Evolutionary conservation across 2,329 filamentous ascomycete species (phyloP).

Genomic region (Trichoderma hamatum): DNA sequence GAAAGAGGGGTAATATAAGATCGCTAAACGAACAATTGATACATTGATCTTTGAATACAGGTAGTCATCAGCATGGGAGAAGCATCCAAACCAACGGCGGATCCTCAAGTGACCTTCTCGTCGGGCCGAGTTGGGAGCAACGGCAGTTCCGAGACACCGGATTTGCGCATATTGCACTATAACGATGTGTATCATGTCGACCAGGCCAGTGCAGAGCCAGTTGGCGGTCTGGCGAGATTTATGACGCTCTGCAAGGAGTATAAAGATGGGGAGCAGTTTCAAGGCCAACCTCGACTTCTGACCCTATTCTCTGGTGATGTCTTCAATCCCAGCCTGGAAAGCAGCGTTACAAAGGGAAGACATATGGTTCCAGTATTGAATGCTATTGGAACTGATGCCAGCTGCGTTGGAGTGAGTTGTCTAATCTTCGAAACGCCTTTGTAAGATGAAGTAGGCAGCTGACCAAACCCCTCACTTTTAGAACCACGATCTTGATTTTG

Average conservation of each 20-base stretch:
- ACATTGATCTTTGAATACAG: neutral
- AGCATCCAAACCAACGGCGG: slow-evolving; percentile 32
- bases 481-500: slow-evolving; percentile 94
- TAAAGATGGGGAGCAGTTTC: slow-evolving; percentile 61
- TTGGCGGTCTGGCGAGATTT: slow-evolving; percentile 81
- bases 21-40: no score
- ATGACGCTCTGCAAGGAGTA: slow-evolving; percentile 79
- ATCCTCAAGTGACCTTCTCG: slow-evolving; percentile 35
- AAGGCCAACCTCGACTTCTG: slow-evolving; percentile 65
- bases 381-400: slow-evolving; percentile 72
- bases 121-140: slow-evolving; percentile 29
- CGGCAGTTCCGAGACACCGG: slow-evolving; percentile 48
- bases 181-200: slow-evolving; percentile 96
- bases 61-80: neutral
- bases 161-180: slow-evolving; percentile 83
- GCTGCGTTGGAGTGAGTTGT: slow-evolving; percentile 74
- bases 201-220: slow-evolving; percentile 72
- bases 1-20: neutral
- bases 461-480: slow-evolving; percentile 37
- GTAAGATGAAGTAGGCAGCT: neutral
- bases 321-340: slow-evolving; percentile 89
- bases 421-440: slow-evolving; percentile 17
- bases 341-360: slow-evolving; percentile 81
- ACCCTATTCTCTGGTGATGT: slow-evolving; percentile 91
- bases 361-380: slow-evolving; percentile 92